Percentiles rank a stretch among this genome's conserved stretches.
Evolutionary conservation across 2,329 filamentous ascomycete genomes (phyloP).

Genomic region (Shiraia bambusicola): DNA sequence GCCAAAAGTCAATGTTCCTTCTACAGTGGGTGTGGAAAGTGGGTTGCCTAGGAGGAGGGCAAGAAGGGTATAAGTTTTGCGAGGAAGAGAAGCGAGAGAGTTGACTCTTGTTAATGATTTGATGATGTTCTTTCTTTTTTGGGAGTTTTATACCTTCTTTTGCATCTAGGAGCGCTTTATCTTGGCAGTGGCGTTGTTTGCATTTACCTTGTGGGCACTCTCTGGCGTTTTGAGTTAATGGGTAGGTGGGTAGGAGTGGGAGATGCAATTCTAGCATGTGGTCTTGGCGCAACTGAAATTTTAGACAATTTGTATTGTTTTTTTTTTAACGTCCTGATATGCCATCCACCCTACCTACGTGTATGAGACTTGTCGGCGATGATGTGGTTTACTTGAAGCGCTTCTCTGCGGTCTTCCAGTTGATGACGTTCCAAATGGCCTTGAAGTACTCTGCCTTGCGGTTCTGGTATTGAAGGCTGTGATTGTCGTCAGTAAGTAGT

Average conservation of each 20-base stretch:
- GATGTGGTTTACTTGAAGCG: constrained; percentile 57
- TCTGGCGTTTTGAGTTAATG: not conserved
- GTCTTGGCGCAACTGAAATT: too few relatives aligned
- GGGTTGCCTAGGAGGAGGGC: constrained; percentile 35
- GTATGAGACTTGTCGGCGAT: constrained; percentile 24
- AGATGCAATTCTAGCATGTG: too few relatives aligned
- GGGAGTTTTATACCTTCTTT: constrained; percentile 15
- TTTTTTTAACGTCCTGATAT: not conserved
- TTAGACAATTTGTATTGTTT: too few relatives aligned
- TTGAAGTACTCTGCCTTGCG: constrained; percentile 94
- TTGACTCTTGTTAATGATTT: not conserved
- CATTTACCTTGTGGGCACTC: too few relatives aligned
- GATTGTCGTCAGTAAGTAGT: not conserved
- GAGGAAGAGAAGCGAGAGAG: constrained; percentile 10
- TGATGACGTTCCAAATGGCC: constrained; percentile 91
- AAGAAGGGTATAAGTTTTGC: constrained; percentile 8
- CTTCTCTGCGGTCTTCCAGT: constrained; percentile 88
- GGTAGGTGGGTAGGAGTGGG: not conserved
- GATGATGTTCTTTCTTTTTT: constrained; percentile 2
- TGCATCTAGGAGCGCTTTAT: constrained; percentile 6
- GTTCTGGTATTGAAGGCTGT: constrained; percentile 86
- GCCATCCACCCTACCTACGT: not conserved
- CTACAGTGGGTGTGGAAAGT: constrained; percentile 23
- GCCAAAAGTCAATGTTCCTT: constrained; percentile 21
- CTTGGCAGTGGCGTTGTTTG: constrained; percentile 1